phyloP scores from a whole-genome alignment of 495 filamentous ascomycete species.

The Podospora fimiseda region DNA sequence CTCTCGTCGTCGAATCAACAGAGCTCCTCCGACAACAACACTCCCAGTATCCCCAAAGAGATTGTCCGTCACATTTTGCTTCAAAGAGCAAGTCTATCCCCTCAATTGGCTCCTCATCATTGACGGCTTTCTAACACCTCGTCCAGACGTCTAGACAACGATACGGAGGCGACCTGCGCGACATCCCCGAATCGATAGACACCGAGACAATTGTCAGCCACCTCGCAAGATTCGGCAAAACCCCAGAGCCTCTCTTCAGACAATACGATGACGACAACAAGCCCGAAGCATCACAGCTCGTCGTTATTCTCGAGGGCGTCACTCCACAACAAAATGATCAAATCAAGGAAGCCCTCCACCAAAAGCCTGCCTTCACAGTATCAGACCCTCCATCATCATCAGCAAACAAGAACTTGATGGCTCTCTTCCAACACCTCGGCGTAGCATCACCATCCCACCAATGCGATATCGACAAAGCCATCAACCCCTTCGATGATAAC shows the following conservation, averaged over 20 bases:
- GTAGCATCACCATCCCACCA: constrained; percentile 12
- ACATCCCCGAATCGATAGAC: constrained; percentile 32
- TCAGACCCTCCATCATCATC: constrained; percentile 31
- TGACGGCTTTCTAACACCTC: constrained; percentile 28
- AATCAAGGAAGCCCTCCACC: constrained; percentile 27
- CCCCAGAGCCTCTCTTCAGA: constrained; percentile 35
- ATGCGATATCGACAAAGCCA: constrained; percentile 34
- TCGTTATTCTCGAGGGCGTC: constrained; percentile 45
- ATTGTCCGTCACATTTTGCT: constrained; percentile 32
- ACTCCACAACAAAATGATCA: constrained; percentile 25
- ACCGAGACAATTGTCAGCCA: constrained; percentile 34
- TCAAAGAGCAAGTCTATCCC: constrained; percentile 19
- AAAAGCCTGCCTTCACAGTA: constrained; percentile 39
- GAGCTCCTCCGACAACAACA: constrained; percentile 6
- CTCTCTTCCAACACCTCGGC: constrained; percentile 25
- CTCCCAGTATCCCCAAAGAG: constrained; percentile 27
- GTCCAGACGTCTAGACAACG: constrained; percentile 35
- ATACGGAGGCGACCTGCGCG: constrained; percentile 32
- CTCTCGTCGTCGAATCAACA: constrained; percentile 14
- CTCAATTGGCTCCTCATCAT: background rate
- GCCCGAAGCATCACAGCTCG: constrained; percentile 38
- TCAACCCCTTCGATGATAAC: constrained; percentile 35
- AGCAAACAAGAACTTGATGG: constrained; percentile 30
- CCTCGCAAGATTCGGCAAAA: constrained; percentile 37
- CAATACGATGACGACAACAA: constrained; percentile 10